Evolutionary conservation across 192 early-diverging fungal genomes (phyloP), one percentile per base, ranked within the genome.

Genomic region (Coemansia sp.): DNA sequence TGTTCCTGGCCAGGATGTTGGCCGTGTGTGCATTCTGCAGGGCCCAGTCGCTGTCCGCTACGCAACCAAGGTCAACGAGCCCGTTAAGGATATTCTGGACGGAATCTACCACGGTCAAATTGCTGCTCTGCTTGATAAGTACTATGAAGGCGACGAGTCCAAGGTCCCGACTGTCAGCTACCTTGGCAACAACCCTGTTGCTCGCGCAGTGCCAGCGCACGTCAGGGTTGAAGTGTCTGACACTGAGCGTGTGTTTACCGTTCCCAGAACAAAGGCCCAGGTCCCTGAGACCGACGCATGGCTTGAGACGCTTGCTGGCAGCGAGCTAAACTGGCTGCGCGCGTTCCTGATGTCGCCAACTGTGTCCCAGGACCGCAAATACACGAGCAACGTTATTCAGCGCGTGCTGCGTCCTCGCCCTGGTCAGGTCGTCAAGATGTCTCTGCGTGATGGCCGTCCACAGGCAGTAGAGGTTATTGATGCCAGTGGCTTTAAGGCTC

Each of bases 11-110:
- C 87, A 92, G 75, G 94, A 96, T 81, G 86, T 89, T 12, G 82
- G 85, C 40, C 85, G 94, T 59, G 90, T 90, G 30, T 89, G 89
- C 67, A 93, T 96, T 69, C 78, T 96, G 52, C 94, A 96, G 63
- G 94, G 94, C 55, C 94, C 94, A 18, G 83, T 91, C 14, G 92
- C 94, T 34, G 93, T 82, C 21, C 82, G 83, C 38, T 89, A 91
- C 64, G 80, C 87, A 42, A 89, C 82, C 64, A 83, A 84, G 54
- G 86, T 83, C n/a, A 87, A 96, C 71, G 87, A 93, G 69, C 94
- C 94, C 10, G 92, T 93, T 57, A 87, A 84, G 63, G 91, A 91
- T n/a, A 92, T 96, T 59, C 80, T 96, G 40, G 92, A 87, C 59
- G 84, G 84, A 51, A 93, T 96, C 60, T 91, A 93, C 82, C 63